Evolutionary conservation across 148 eudicot species (phyloP).

Genomic region (Vaccinium vitisidaea): DNA sequence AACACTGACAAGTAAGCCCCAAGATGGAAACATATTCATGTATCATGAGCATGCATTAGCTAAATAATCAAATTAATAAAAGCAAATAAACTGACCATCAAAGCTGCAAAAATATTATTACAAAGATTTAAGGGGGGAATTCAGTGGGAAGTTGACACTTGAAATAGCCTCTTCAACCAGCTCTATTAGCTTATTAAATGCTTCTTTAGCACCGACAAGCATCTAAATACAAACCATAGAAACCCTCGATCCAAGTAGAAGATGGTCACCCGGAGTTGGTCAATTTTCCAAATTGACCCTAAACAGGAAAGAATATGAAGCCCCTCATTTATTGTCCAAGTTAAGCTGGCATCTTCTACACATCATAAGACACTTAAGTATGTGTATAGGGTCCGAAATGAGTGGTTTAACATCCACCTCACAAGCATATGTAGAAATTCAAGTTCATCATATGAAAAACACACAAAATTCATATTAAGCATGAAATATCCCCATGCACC

Average conservation of each 20-base stretch:
- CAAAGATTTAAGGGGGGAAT: neutral
- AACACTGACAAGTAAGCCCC: neutral
- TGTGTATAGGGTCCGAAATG: neutral
- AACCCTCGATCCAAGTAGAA: neutral
- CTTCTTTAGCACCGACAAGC: neutral
- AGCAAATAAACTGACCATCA: neutral
- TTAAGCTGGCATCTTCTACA: neutral
- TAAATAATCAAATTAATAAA: neutral
- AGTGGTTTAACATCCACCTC: neutral
- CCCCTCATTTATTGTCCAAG: neutral
- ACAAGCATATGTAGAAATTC: neutral
- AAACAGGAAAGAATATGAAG: neutral
- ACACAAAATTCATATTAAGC: too few relatives aligned
- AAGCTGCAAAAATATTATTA: neutral
- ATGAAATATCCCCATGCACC: too few relatives aligned
- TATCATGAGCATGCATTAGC: neutral
- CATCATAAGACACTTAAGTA: neutral
- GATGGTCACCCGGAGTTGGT: neutral
- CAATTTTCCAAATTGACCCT: neutral
- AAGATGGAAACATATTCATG: neutral
- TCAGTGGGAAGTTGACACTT: neutral
- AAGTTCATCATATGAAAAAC: neutral
- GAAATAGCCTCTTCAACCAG: neutral
- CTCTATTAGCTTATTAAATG: neutral
- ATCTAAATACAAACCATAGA: neutral